Evolutionary conservation across 2,329 filamentous ascomycete species (phyloP), one percentile per base, ranked within the genome.

Genomic region (Sporothrix globosa): DNA sequence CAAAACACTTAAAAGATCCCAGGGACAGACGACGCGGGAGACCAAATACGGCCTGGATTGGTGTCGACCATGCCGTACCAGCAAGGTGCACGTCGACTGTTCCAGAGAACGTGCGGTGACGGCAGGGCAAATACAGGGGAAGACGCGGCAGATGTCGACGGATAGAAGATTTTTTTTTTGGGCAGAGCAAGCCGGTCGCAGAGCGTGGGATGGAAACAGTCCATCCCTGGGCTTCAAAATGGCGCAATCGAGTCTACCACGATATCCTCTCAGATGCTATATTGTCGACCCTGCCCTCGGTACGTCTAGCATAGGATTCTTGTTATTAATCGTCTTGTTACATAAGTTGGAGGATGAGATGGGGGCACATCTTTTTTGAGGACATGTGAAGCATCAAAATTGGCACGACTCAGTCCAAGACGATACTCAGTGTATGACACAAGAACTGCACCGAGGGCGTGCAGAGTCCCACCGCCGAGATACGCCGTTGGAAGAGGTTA

Each of bases 171-270:
- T 30, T 30, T 30, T 30, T 30, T 30, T 30, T 30, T 30, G n/a
- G n/a, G n/a, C n/a, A 7, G 1, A n/a, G n/a, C n/a, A n/a, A n/a
- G n/a, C n/a, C n/a, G n/a, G n/a, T n/a, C n/a, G n/a, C n/a, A 21
- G 34, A 60, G 56, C 56, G 56, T 44, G 56, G 56, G 56, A 44
- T 60, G 56, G n/a, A n/a, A n/a, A 21, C 56, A 60, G 19, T 41
- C 4, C 41, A 60, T 24, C 21, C 24, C 56, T 44, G 34, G 39
- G 10, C 56, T 21, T 60, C 56, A 60, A 60, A 60, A 60, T 60
- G 56, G 56, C 56, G 56, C 56, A 60, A 60, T 60, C 34, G 56
- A 4, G 27, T 44, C 14, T 41, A 44, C 56, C 56, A 10, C 11
- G 56, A 21, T 53, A 21, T 11, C 9, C 21, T 53, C n/a, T 27